Base-by-base conservation (phyloP, 2,329 filamentous ascomycete genomes). In the Fusarium buxicola region DNA sequence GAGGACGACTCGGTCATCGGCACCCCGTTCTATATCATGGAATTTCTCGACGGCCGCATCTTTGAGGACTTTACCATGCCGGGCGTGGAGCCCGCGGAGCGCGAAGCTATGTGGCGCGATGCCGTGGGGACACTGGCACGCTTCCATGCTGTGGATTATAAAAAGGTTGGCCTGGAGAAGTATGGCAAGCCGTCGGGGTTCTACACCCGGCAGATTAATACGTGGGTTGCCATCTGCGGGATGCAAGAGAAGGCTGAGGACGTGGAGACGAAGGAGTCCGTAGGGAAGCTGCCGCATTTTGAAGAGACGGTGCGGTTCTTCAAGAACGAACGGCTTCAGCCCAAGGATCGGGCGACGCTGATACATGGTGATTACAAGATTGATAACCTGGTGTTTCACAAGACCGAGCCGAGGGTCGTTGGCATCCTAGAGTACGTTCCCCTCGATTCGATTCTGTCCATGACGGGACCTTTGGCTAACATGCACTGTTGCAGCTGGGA, bases 361-460 rank as follows among this genome's bases (percentile, higher is more conserved):
- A 89, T 98, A 27, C 95, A 98, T 73, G 95, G 95, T 31, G 95
- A 99, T 76, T 99, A 94, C 82, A 99, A 98, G 81, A 96, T 94
- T 72, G 91, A 95, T 75, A 95, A 95, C 70, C 76, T 94, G 65
- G 88, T 95, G 35, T 99, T 96, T 76, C 92, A 97, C 80, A 91
- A 91, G 78, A 94, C 91, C 0, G 90, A 94, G 75, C 88, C 94
- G 7, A 83, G 89, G 49, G 94, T 98, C 11, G 94, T 98, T 76
- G 95, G 94, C 5, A 93, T 98, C 51, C 80, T 98, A 7, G 95
- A 99, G 85, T 90, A 76, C 74, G 85, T 78, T 9, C 18, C 30
- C 18, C 16, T 39, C 38, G 24, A 13, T 15, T 11, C 40, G 28
- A 35, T 34, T 16, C 25, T 31, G n/a, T 27, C 11, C 4, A 15